Conservation (phyloP, 2,329 filamentous ascomycete species). For the Sporothrix pseudoabietina region DNA sequence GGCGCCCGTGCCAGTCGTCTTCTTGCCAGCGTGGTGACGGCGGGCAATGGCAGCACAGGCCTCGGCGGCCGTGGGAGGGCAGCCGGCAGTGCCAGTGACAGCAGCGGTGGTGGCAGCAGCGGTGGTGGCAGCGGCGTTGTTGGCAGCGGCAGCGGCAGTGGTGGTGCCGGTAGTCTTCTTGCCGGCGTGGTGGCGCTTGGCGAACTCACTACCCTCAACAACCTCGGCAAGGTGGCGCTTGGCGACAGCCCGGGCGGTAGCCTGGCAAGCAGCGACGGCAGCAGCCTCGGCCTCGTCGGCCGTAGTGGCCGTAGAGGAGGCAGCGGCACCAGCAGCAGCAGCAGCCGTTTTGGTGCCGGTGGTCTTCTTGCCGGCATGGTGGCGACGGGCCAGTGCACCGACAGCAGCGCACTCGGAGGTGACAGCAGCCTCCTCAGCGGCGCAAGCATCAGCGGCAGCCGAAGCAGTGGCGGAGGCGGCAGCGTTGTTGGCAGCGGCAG, state of each 20-base stretch:
- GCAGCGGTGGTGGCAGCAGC: not conserved
- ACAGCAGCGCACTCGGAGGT: not conserved
- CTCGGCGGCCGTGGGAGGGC: not conserved
- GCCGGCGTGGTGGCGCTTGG: not conserved
- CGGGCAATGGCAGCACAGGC: conserved; percentile 13
- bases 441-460: not conserved
- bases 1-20: conserved; percentile 2
- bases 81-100: not conserved
- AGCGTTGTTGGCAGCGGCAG: not conserved
- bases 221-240: conserved; percentile 18
- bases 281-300: conserved; percentile 13
- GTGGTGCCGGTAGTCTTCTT: not conserved
- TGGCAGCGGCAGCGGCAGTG: not conserved
- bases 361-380: conserved; percentile 26
- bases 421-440: not conserved
- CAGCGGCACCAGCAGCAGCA: not conserved
- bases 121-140: not conserved
- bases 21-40: conserved; percentile 23
- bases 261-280: conserved; percentile 5
- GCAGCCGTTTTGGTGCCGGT: not conserved
- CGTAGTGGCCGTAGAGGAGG: not conserved
- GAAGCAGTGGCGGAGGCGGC: not conserved
- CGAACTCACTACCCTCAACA: not conserved
- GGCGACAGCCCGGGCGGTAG: not conserved
- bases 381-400: not conserved